Evolutionary conservation across 2,329 filamentous ascomycete species (phyloP).

Genomic region (Colletotrichum higginsianum): DNA sequence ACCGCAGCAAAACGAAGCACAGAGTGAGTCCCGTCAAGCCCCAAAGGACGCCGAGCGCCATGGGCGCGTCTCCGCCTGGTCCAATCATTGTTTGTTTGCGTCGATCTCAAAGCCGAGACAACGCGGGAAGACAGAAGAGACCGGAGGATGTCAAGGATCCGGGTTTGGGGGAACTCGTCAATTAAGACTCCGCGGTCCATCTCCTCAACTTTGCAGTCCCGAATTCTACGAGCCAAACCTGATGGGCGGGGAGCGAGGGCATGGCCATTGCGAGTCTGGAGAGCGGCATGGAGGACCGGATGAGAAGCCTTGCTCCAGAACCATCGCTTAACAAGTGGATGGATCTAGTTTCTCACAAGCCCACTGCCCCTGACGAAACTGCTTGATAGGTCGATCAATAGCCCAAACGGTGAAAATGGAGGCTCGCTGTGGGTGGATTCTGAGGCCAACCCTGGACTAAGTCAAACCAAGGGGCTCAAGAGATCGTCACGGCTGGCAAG

Average conservation of each 20-base stretch:
- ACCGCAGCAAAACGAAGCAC: slow-evolving; percentile 52
- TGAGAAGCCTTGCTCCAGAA: not conserved
- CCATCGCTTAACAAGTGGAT: slow-evolving; percentile 9
- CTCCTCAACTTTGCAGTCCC: slow-evolving; percentile 9
- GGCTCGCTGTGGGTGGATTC: slow-evolving; percentile 5
- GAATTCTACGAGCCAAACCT: slow-evolving; percentile 18
- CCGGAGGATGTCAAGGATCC: slow-evolving; percentile 4
- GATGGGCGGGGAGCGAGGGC: slow-evolving; percentile 5
- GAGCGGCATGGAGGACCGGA: slow-evolving; percentile 12
- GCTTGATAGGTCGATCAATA: slow-evolving; percentile 32
- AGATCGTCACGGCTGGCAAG: slow-evolving; percentile 17
- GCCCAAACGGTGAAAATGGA: slow-evolving; percentile 2
- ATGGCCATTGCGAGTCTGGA: slow-evolving; percentile 15
- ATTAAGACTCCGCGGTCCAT: slow-evolving; percentile 28
- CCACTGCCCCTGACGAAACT: slow-evolving; percentile 18
- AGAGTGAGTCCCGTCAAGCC: slow-evolving; percentile 45
- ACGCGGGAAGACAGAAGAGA: slow-evolving; percentile 7
- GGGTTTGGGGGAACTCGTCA: slow-evolving; percentile 8
- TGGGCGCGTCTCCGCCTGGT: slow-evolving; percentile 40
- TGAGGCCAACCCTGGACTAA: slow-evolving; percentile 24
- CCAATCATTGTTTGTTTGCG: slow-evolving; percentile 36
- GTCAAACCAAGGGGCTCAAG: slow-evolving; percentile 19
- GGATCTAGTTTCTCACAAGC: slow-evolving; percentile 12
- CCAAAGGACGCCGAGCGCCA: slow-evolving; percentile 49
- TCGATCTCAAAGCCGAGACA: slow-evolving; percentile 15